phyloP scores from a whole-genome alignment of 2,329 filamentous ascomycete species.

The Hymenoscyphus occultus region DNA sequence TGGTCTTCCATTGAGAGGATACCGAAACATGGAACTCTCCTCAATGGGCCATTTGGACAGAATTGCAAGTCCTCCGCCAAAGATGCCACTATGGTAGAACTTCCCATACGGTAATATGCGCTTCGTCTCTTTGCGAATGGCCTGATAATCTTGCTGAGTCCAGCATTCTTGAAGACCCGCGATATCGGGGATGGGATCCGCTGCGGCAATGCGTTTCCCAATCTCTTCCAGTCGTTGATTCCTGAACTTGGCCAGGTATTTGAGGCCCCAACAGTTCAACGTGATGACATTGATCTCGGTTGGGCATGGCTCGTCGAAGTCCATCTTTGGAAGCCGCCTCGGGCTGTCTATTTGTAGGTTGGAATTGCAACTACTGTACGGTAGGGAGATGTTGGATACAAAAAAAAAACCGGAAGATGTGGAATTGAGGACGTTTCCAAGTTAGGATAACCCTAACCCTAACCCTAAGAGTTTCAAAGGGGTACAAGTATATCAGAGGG shows the following conservation, averaged over 20 bases:
- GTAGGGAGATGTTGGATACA: too few species aligned
- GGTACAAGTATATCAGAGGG: neutral
- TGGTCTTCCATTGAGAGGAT: slow-evolving; percentile 89
- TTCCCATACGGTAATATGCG: slow-evolving; percentile 83
- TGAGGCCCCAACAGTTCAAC: slow-evolving; percentile 96
- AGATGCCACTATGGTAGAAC: slow-evolving; percentile 86
- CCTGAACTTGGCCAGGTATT: slow-evolving; percentile 77
- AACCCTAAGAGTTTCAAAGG: too few species aligned
- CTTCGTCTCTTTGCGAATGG: slow-evolving; percentile 70
- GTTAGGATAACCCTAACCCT: too few species aligned
- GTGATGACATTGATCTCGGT: slow-evolving; percentile 74
- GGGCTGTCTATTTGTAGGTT: too few species aligned
- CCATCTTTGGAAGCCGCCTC: slow-evolving; percentile 22
- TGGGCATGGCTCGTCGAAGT: slow-evolving; percentile 37
- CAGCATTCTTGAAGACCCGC: slow-evolving; percentile 96
- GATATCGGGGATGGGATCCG: slow-evolving; percentile 70
- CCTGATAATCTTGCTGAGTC: slow-evolving; percentile 78
- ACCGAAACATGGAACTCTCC: slow-evolving; percentile 80
- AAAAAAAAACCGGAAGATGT: too few species aligned
- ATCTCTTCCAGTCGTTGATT: slow-evolving; percentile 78
- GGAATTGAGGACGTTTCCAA: too few species aligned
- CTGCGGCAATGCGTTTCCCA: slow-evolving; percentile 70
- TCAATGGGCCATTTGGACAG: slow-evolving; percentile 90
- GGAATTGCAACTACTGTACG: too few species aligned
- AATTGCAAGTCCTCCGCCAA: slow-evolving; percentile 85